Evolutionary conservation across 2,329 filamentous ascomycete genomes (phyloP).

Genomic region (Penicillium brasilianum): DNA sequence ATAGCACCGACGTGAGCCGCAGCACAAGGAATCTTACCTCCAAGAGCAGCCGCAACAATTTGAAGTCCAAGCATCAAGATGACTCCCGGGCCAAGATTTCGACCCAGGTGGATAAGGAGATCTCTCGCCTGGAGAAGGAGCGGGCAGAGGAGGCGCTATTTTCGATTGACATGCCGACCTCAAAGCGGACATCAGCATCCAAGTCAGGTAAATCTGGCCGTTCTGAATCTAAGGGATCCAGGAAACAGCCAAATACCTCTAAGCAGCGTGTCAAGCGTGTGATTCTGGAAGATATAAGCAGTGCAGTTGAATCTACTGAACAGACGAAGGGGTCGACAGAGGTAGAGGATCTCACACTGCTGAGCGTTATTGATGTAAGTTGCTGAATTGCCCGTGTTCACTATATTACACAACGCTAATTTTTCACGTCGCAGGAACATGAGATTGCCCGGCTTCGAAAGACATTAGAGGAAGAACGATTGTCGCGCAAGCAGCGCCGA

Average conservation of each 20-base stretch:
- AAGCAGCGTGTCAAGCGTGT: conserved; percentile 49
- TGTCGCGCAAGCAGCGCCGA: conserved; percentile 50
- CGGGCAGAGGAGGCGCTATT: conserved; percentile 47
- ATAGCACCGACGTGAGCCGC: conserved; percentile 37
- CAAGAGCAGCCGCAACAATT: conserved; percentile 37
- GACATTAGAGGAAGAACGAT: conserved; percentile 60
- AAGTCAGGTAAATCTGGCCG: conserved; percentile 29
- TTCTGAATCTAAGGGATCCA: conserved; percentile 29
- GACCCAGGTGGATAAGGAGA: conserved; percentile 44
- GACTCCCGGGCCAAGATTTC: conserved; percentile 40
- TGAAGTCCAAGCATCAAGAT: conserved; percentile 32
- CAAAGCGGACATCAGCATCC: conserved; percentile 28
- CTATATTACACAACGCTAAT: conserved; percentile 10
- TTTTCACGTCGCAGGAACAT: conserved; percentile 38
- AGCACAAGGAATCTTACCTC: conserved; percentile 37
- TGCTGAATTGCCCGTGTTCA: not conserved
- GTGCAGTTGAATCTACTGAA: conserved; percentile 39
- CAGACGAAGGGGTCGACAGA: conserved; percentile 35
- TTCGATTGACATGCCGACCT: conserved; percentile 40
- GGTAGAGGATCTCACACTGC: conserved; percentile 54
- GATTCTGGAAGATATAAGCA: conserved; percentile 41
- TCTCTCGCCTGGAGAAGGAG: conserved; percentile 43
- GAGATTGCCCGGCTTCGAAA: conserved; percentile 61
- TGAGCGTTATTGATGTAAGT: conserved; percentile 60
- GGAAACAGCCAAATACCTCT: conserved; percentile 44